Evolutionary conservation across 352 stramenopile species (phyloP), one percentile per base, ranked within the genome.

Genomic region (Bremia lactucae): DNA sequence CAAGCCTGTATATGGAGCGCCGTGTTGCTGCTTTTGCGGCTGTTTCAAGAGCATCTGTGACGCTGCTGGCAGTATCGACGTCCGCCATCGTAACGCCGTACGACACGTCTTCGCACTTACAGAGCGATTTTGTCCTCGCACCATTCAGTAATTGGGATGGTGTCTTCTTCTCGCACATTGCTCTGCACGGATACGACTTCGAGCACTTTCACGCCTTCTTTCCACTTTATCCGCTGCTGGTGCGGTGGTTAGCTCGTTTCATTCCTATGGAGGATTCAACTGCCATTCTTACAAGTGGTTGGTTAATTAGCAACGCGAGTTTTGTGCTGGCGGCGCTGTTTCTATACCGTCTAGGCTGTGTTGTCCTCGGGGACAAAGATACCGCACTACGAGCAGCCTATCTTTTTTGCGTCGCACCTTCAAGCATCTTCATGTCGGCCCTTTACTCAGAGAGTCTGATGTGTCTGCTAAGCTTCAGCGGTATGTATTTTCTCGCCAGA

Each of bases 181-280:
- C 79, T 3, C 41, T 43, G 11, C 24, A 56, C 20, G 83, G 83
- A 41, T 95, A 95, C 71, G 62, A 69, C 39, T 91, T 85, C 37
- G 83, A 95, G 59, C 74, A 94, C 37, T 62, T 77, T 20, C 74
- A 89, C 56, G 76, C 79, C 31, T 92, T 92, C 59, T 92, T 88
- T 52, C 79, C 79, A 24, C 49, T 92, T 21, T 89, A 84, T 31
- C 62, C 82, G 26, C 41, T 87, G 33, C 49, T 88, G 25, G 46
- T 58, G 26, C 73, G 72, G 31, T 56, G 41, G 25, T 8, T 68
- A 9, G 59, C 51, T 21, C 26, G 6, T 43, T 34, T 55, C 0
- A 16, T 75, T 20, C 50, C 64, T 0, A 28, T 68, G 6, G 14
- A 66, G 2, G 22, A 10, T 2, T 31, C 36, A 0, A 50, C 52